Conservation (phyloP, 768 basidiomycete species). For the Melanogaster broomeanus region DNA sequence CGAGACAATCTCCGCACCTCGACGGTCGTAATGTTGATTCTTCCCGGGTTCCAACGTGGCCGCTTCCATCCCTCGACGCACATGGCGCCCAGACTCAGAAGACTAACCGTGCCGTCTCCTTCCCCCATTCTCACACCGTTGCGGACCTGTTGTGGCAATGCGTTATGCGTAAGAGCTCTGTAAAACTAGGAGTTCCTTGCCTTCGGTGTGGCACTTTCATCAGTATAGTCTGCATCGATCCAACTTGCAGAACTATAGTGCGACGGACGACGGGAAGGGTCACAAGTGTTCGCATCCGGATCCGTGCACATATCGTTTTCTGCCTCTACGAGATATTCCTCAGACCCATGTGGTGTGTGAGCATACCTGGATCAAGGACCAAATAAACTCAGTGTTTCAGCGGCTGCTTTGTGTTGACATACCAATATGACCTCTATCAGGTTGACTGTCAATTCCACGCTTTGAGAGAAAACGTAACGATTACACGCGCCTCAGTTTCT, state of each 20-base stretch:
- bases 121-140: conserved; percentile 93
- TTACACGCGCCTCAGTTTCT: conserved; percentile 75
- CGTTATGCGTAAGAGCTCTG: neutral
- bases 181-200: conserved; percentile 26
- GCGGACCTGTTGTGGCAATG: conserved; percentile 43
- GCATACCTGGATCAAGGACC: conserved; percentile 55
- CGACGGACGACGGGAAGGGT: conserved; percentile 44
- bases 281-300: conserved; percentile 41
- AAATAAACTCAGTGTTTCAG: neutral
- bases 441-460: neutral
- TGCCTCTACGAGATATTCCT: conserved; percentile 53
- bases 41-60: conserved; percentile 86
- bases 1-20: conserved; percentile 55
- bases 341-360: conserved; percentile 66
- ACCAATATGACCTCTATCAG: conserved; percentile 83
- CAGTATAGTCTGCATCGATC: conserved; percentile 85
- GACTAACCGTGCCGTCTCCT: conserved; percentile 91
- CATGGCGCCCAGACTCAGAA: conserved; percentile 91
- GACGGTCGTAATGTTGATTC: conserved; percentile 84
- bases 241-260: conserved; percentile 65
- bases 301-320: conserved; percentile 46
- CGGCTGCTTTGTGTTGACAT: conserved; percentile 5
- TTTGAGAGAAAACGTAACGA: conserved; percentile 1
- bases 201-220: conserved; percentile 60
- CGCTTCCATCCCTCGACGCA: conserved; percentile 95